These are phyloP conservation scores for Xenoacremonium recifei DNA, from an alignment of 2,329 filamentous ascomycete species.

Conservation along the genomic window DNA sequence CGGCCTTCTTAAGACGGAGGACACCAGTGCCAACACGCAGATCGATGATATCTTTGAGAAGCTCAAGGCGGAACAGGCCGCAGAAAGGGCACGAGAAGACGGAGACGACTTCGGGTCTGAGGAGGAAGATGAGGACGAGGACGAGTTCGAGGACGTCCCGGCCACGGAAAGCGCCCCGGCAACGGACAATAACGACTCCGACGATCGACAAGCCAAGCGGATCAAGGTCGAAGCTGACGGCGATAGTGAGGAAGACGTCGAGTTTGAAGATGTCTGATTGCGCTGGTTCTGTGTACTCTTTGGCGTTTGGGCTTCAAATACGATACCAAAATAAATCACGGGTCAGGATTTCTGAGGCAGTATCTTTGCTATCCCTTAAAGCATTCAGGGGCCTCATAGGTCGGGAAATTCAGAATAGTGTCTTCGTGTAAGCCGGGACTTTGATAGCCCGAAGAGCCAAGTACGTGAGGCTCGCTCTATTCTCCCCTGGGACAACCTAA, in stretches of 20 bases:
- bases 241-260: constrained; percentile 45
- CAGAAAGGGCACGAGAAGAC: constrained; percentile 34
- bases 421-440: no score
- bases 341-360: no score
- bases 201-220: constrained; percentile 55
- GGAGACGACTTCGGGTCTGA: constrained; percentile 30
- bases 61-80: constrained; percentile 60
- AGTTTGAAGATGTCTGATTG: constrained; percentile 62
- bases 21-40: constrained; percentile 53
- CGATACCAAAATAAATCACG: no score
- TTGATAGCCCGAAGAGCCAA: no score
- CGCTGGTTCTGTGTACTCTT: no score
- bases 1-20: constrained; percentile 34
- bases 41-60: constrained; percentile 68
- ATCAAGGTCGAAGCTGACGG: constrained; percentile 58
- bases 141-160: constrained; percentile 52
- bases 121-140: constrained; percentile 42
- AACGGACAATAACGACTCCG: constrained; percentile 31
- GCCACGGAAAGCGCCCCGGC: constrained; percentile 32
- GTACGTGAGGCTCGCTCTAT: no score
- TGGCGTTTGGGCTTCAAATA: no score
- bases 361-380: no score
- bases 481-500: no score
- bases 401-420: no score
- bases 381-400: no score